These are phyloP conservation scores for Syncephalastrum contaminatum DNA, from an alignment of 371 early-diverging fungal species.

Conservation along the genomic window DNA sequence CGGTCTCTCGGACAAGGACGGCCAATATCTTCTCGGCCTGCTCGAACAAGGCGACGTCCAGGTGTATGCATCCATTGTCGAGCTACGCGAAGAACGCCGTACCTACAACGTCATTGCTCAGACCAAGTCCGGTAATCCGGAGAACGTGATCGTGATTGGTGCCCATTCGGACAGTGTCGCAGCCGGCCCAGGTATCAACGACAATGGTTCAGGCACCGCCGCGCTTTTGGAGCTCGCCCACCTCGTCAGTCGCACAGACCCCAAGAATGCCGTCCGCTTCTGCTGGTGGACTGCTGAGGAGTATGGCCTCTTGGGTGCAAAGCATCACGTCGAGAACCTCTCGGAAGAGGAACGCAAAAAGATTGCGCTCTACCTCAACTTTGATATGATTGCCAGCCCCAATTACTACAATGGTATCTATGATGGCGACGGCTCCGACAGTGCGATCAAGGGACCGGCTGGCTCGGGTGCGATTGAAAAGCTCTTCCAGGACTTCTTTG, in stretches of 20 bases:
- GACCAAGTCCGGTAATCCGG: conserved; percentile 11
- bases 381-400: conserved; percentile 80
- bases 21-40: conserved; percentile 5
- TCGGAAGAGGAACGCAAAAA: conserved; percentile 31
- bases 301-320: conserved; percentile 74
- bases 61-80: conserved; percentile 10
- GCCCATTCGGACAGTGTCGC: conserved; percentile 58
- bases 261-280: conserved; percentile 42
- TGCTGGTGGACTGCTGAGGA: conserved; percentile 82
- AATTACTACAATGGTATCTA: conserved; percentile 62
- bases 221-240: conserved; percentile 66
- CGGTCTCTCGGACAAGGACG: conserved; percentile 16
- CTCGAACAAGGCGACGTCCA: conserved; percentile 5
- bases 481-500: conserved; percentile 60
- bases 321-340: conserved; percentile 48
- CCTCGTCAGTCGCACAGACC: conserved; percentile 28
- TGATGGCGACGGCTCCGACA: conserved; percentile 36
- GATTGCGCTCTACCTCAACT: conserved; percentile 67
- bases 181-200: conserved; percentile 69
- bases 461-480: conserved; percentile 52
- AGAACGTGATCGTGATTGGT: conserved; percentile 22
- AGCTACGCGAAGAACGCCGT: conserved; percentile 16
- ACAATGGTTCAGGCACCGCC: conserved; percentile 71
- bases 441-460: conserved; percentile 28
- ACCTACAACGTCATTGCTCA: conserved; percentile 20